Base-by-base conservation (phyloP, 805 yeast genomes). In the Peterozyma xylosa region DNA sequence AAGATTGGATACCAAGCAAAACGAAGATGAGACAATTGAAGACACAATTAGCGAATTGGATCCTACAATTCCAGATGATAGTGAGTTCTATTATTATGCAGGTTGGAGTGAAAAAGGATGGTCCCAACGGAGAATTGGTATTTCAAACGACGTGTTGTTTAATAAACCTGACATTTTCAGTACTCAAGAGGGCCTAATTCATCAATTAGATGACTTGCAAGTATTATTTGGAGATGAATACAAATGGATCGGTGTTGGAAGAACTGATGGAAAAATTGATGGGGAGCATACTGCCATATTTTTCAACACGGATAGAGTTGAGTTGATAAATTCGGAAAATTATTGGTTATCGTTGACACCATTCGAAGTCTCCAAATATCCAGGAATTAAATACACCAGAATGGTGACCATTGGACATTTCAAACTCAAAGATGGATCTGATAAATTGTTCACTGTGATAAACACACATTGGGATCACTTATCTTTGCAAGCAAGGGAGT, bases 271-370 rank as follows among this genome's bases (percentile, higher is more conserved):
- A 9, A 53, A 53, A 10, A 55, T 56, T 14, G 56, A 53, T 5
- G 81, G 82, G 11, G 84, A 78, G 50, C 75, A 61, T 46, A 60
- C 75, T 4, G 79, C 82, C 1, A 60, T 78, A 10, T 54, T 71
- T 30, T 76, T 62, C 55, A 60, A 68, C 30, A 50, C 50, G 5
- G 42, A 59, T 0, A 64, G 63, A 13, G 70, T 75, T 61, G 53
- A 60, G 33, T 49, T 73, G 33, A 42, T 71, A 5, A 63, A 67
- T 11, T 53, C 62, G n/a, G 65, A 68, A 16, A 69, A 75, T 9
- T 65, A 65, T 43, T 78, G 83, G 83, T 58, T 78, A 11, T 70
- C 78, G 48, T 64, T 66, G 14, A 75, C 80, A 3, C 83, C 83
- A 1, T 70, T 67, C 38, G 58, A 52, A n/a, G 80, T 82, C 1